Conservation (phyloP, 257 asterid genomes). For the Ophiorrhiza pumila region DNA sequence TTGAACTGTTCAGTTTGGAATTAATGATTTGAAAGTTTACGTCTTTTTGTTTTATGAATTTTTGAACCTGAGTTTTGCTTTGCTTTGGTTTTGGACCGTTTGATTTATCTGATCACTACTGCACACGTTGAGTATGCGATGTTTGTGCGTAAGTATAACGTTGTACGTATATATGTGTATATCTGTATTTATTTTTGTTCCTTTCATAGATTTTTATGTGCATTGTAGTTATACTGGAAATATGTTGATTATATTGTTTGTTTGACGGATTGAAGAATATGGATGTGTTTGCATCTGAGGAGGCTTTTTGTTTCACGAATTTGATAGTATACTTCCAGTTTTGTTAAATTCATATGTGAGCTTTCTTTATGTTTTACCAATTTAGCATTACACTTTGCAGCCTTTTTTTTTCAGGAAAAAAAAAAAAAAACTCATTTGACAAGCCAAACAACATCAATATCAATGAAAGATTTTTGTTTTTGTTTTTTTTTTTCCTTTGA, state of each 20-base stretch:
- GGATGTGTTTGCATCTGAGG: neutral
- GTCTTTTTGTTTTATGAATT: neutral
- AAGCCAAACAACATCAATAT: neutral
- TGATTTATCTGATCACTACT: slow-evolving; percentile 15
- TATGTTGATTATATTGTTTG: neutral
- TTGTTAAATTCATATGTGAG: neutral
- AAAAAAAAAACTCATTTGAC: too few species aligned
- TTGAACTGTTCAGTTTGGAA: neutral
- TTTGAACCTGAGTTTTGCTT: neutral
- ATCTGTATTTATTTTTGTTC: neutral
- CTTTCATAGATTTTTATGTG: neutral
- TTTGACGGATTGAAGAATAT: neutral
- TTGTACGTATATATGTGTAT: neutral
- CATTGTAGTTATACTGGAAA: slow-evolving; percentile 1
- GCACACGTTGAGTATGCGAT: neutral
- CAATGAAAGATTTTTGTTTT: neutral
- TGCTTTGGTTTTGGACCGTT: neutral
- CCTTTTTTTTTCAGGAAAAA: neutral
- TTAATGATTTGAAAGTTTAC: neutral
- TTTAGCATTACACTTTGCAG: neutral
- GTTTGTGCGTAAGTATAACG: neutral
- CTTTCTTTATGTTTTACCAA: neutral
- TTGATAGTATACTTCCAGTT: neutral
- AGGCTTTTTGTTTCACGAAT: neutral
- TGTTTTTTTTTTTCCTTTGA: neutral